Percentiles rank a stretch among this genome's conserved stretches.
These are phyloP conservation scores for Picea mariana DNA, from an alignment of 83 land plant species.

Conservation along the genomic window DNA sequence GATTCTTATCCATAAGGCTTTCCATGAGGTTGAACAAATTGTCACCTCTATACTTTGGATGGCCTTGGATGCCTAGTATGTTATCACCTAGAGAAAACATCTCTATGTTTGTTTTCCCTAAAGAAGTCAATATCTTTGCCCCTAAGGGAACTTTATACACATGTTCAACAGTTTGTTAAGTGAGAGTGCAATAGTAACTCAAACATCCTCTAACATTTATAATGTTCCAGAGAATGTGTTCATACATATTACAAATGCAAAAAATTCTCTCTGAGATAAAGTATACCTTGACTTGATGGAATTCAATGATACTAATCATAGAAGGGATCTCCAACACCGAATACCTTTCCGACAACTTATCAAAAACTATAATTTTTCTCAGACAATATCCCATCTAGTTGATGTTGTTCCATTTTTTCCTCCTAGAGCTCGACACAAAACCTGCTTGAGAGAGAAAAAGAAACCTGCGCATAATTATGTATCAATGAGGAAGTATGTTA, in stretches of 20 bases:
- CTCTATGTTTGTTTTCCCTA: slow-evolving; percentile 54
- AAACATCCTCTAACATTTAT: no score
- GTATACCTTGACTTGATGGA: slow-evolving; percentile 84
- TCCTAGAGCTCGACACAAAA: slow-evolving; percentile 91
- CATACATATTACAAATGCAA: no score
- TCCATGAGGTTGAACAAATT: slow-evolving; percentile 57
- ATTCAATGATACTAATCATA: slow-evolving; percentile 50
- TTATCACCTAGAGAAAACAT: slow-evolving; percentile 68
- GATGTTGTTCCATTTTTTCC: slow-evolving; percentile 77
- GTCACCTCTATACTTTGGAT: slow-evolving; percentile 72
- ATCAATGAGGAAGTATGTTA: no score
- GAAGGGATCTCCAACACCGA: slow-evolving; percentile 53
- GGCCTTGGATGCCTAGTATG: slow-evolving; percentile 80
- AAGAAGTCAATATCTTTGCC: slow-evolving; percentile 54
- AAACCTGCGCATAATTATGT: not conserved
- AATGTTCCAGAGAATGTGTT: no score
- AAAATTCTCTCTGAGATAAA: no score
- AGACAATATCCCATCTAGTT: slow-evolving; percentile 91
- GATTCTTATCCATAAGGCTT: slow-evolving; percentile 30
- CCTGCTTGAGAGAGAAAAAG: slow-evolving; percentile 32
- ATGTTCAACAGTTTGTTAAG: slow-evolving; percentile 11
- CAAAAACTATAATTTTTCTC: slow-evolving; percentile 36
- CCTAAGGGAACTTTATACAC: slow-evolving; percentile 49
- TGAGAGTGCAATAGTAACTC: no score
- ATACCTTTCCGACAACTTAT: slow-evolving; percentile 28